Evolutionary conservation across 805 yeast genomes (phyloP), one percentile per base, ranked within the genome.

Genomic region (Candida nemodendra): DNA sequence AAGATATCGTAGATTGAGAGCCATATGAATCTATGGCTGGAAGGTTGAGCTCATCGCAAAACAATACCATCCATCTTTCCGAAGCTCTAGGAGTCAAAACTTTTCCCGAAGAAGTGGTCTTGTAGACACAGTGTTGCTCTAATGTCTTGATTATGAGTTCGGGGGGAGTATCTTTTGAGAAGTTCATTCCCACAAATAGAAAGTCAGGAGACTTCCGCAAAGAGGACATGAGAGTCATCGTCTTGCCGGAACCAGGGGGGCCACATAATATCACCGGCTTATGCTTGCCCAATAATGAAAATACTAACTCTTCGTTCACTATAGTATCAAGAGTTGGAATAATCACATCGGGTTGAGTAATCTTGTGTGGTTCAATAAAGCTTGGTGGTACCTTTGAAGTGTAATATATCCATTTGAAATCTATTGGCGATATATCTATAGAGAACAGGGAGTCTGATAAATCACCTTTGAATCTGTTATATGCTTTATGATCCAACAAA

Each of bases 191-290:
- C 3, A 79, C 69, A 2, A 88, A 64, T 15, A 79, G 84, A 41
- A 78, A 66, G 12, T 72, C 68, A 0, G 80, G 71, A 0, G 83
- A 70, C 36, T 66, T 68, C 30, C 85, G 65, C 27, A 91, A 56
- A 0, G 88, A 80, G 32, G 81, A 77, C 47, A 86, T 71, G 14
- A 91, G 62, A 0, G 90, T 79, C 98, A 91, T 90, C 0, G 98
- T 90, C 56, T 91, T 91, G 41, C 98, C 98, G 0, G 96, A 84
- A 4, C 98, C 98, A 0, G 98, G 97, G 0, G 98, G 98, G 2
- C 98, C 98, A 61, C 96, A 88, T 16, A 91, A 66, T 18, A 91
- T 66, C 13, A 87, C 57, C 0, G 95, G 78, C 27, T 64, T 64
- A 37, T 74, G 81, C 30, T 76, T 75, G 23, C 68, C 66, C 25